These are phyloP conservation scores for Aspergillus persii DNA, from an alignment of 2,329 filamentous ascomycete genomes.

Conservation along the genomic window DNA sequence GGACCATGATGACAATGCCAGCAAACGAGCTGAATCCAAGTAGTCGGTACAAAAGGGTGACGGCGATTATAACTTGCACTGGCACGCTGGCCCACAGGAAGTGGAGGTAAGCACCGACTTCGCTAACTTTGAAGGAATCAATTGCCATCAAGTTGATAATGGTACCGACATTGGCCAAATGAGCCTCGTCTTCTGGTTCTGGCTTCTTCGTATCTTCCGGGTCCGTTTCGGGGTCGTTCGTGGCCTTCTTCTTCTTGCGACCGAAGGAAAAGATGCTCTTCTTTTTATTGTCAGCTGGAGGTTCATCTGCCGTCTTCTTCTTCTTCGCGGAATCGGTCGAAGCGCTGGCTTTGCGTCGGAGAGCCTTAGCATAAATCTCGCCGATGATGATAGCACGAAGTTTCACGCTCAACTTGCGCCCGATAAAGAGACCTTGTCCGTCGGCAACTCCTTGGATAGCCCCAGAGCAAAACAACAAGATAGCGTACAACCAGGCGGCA, in stretches of 20 bases:
- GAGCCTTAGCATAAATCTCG: constrained; percentile 93
- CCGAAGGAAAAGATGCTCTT: constrained; percentile 56
- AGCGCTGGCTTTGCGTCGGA: constrained; percentile 84
- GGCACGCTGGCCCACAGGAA: constrained; percentile 92
- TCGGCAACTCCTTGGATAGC: constrained; percentile 77
- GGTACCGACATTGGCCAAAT: constrained; percentile 90
- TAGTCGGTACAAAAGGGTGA: constrained; percentile 81
- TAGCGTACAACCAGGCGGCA: constrained; percentile 94
- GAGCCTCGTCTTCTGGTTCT: constrained; percentile 48
- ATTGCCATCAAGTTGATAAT: constrained; percentile 99
- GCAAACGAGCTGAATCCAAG: constrained; percentile 92
- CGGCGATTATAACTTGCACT: constrained; percentile 77
- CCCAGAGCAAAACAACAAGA: constrained; percentile 81
- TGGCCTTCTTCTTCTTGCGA: constrained; percentile 51
- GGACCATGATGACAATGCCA: constrained; percentile 83
- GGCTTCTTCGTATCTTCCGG: constrained; percentile 20
- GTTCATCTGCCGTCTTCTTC: constrained; percentile 43
- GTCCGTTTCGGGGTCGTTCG: constrained; percentile 21
- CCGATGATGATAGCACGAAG: constrained; percentile 93
- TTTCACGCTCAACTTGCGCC: constrained; percentile 89
- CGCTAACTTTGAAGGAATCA: constrained; percentile 97
- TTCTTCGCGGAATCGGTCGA: constrained; percentile 72
- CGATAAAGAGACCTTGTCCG: constrained; percentile 86
- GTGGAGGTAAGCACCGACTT: constrained; percentile 91
- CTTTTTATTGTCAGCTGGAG: constrained; percentile 38